Percentiles rank a stretch among this genome's conserved stretches.
Evolutionary conservation across 352 stramenopile species (phyloP).

Genomic region (Globisporangium viniferum): DNA sequence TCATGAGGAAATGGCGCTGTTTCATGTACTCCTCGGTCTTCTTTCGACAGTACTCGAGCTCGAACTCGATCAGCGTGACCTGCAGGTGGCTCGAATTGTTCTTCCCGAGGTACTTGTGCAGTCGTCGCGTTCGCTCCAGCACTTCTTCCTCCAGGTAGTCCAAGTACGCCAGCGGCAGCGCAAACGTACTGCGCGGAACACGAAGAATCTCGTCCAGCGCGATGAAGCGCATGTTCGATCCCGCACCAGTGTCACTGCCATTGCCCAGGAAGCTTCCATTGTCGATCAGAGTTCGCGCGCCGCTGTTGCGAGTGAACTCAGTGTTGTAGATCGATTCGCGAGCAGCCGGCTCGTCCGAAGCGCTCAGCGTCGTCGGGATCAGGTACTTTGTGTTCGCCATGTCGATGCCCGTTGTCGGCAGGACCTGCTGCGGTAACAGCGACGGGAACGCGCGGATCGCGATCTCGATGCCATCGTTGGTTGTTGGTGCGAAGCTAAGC

Average conservation of each 20-base stretch:
- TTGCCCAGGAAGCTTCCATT: slow-evolving; percentile 61
- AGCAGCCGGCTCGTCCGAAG: slow-evolving; percentile 23
- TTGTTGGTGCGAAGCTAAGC: slow-evolving; percentile 8
- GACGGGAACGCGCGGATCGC: slow-evolving; percentile 56
- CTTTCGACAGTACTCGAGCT: slow-evolving; percentile 61
- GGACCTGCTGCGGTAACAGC: slow-evolving; percentile 39
- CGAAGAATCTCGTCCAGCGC: slow-evolving; percentile 78
- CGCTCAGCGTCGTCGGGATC: slow-evolving; percentile 54
- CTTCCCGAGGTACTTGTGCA: slow-evolving; percentile 40
- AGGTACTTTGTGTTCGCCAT: slow-evolving; percentile 79
- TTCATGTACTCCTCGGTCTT: slow-evolving; percentile 77
- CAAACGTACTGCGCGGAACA: slow-evolving; percentile 70
- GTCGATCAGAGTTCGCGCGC: slow-evolving; percentile 47
- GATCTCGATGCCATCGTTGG: slow-evolving; percentile 32
- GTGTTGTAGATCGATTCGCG: background rate
- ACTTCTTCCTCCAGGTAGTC: slow-evolving; percentile 72
- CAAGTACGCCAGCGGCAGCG: slow-evolving; percentile 66
- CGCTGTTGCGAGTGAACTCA: slow-evolving; percentile 27
- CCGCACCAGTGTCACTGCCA: slow-evolving; percentile 27
- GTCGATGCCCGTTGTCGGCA: slow-evolving; percentile 60
- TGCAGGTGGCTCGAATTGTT: slow-evolving; percentile 22
- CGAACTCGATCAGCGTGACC: slow-evolving; percentile 32
- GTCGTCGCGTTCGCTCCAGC: slow-evolving; percentile 40
- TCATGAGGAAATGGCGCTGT: slow-evolving; percentile 74
- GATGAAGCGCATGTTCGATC: slow-evolving; percentile 39